These are phyloP conservation scores for Wickerhamomyces xylosicus DNA, from an alignment of 805 yeast species.

Conservation along the genomic window DNA sequence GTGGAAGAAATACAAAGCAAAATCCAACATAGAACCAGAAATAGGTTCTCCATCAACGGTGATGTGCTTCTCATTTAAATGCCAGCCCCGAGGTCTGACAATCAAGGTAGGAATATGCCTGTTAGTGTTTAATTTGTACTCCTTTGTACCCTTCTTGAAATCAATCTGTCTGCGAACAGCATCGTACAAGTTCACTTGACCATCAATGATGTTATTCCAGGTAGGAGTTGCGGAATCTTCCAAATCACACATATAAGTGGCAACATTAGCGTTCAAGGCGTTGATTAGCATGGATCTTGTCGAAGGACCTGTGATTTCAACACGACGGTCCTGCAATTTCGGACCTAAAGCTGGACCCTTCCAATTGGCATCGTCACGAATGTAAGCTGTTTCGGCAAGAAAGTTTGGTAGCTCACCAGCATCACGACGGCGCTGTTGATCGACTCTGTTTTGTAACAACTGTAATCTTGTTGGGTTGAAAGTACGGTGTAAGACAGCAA, in stretches of 20 bases:
- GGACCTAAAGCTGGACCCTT: constrained; percentile 64
- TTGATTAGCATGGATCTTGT: constrained; percentile 77
- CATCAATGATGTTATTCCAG: constrained; percentile 70
- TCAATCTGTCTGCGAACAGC: constrained; percentile 62
- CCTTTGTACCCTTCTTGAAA: constrained; percentile 32
- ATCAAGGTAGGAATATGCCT: constrained; percentile 67
- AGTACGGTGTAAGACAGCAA: constrained; percentile 64
- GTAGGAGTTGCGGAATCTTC: constrained; percentile 83
- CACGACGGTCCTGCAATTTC: constrained; percentile 64
- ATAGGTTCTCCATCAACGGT: constrained; percentile 67
- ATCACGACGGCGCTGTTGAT: constrained; percentile 52
- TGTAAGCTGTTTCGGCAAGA: constrained; percentile 55
- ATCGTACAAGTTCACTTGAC: constrained; percentile 71
- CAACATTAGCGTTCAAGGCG: constrained; percentile 69
- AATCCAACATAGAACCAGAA: constrained; percentile 69
- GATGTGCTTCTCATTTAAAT: constrained; percentile 65
- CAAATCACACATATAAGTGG: constrained; percentile 80
- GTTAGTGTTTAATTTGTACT: constrained; percentile 19
- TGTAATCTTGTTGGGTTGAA: constrained; percentile 53
- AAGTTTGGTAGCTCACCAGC: constrained; percentile 52
- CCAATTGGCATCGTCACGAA: constrained; percentile 69
- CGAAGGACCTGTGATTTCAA: constrained; percentile 81
- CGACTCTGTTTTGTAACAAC: constrained; percentile 51
- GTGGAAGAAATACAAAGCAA: constrained; percentile 69
- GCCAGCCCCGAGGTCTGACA: constrained; percentile 89